Evolutionary conservation across 768 basidiomycete species (phyloP).

Genomic region (Tylopilus plumbeoviolaceoides): DNA sequence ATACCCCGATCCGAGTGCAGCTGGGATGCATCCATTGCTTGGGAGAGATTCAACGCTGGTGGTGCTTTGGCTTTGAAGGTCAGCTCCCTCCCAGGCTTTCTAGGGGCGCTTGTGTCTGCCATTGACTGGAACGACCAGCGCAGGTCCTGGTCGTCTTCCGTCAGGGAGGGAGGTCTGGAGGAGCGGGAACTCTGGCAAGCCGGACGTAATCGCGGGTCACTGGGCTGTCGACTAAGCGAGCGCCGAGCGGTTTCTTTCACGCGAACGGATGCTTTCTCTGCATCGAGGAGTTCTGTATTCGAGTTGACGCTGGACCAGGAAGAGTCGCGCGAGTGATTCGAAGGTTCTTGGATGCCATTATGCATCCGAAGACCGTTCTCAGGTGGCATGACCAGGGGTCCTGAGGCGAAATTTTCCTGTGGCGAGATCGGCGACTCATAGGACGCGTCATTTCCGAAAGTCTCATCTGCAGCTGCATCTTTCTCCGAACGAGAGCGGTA

Average conservation of each 20-base stretch:
- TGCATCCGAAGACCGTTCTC: neutral
- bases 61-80: constrained; percentile 10
- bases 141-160: neutral
- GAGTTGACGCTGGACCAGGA: constrained; percentile 21
- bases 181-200: neutral
- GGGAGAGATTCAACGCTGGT: constrained; percentile 3
- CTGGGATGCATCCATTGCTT: neutral
- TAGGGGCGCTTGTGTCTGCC: neutral
- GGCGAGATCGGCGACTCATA: constrained; percentile 18
- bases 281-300: constrained; percentile 7
- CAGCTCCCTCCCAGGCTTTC: neutral
- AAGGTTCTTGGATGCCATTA: neutral
- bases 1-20: constrained; percentile 1
- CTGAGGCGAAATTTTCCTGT: neutral
- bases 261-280: constrained; percentile 10
- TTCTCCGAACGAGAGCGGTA: constrained; percentile 31
- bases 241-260: neutral
- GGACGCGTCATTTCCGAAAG: constrained; percentile 24
- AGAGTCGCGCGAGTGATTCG: constrained; percentile 9
- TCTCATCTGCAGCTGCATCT: constrained; percentile 12
- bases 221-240: constrained; percentile 14
- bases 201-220: neutral
- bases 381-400: neutral
- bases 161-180: constrained; percentile 1
- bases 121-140: neutral